Conservation (phyloP, 176 grass and related monocot genomes). For the Musa beccarii region DNA sequence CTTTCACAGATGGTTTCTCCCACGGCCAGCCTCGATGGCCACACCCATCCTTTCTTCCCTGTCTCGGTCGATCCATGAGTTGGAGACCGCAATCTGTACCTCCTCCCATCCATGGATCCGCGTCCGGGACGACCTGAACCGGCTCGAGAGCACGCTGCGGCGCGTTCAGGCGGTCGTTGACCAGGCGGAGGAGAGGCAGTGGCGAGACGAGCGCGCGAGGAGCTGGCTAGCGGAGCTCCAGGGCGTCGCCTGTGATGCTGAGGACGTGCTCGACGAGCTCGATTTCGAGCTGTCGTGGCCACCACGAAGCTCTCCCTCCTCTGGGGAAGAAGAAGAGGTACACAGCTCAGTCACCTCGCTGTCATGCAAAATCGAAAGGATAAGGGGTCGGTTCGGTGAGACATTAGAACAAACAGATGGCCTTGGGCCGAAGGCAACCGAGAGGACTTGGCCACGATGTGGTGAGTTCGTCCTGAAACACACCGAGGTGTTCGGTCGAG, state of each 20-base stretch:
- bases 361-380: neutral
- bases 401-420: neutral
- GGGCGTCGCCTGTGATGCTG: neutral
- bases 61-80: neutral
- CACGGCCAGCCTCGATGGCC: neutral
- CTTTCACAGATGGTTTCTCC: too few relatives aligned
- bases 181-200: neutral
- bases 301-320: neutral
- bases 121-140: neutral
- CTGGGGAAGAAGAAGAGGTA: neutral
- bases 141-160: neutral
- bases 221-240: neutral
- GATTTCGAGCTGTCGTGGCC: neutral
- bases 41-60: neutral
- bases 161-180: neutral
- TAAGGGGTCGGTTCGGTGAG: conserved; percentile 1
- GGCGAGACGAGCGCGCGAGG: neutral
- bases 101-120: neutral
- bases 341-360: neutral
- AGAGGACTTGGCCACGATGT: neutral
- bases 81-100: neutral
- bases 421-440: neutral
- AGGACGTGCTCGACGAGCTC: neutral
- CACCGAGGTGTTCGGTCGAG: conserved; percentile 12
- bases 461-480: neutral